Evolutionary conservation across 208 protist species (phyloP).

Genomic region (Leishmania guyanensis): DNA sequence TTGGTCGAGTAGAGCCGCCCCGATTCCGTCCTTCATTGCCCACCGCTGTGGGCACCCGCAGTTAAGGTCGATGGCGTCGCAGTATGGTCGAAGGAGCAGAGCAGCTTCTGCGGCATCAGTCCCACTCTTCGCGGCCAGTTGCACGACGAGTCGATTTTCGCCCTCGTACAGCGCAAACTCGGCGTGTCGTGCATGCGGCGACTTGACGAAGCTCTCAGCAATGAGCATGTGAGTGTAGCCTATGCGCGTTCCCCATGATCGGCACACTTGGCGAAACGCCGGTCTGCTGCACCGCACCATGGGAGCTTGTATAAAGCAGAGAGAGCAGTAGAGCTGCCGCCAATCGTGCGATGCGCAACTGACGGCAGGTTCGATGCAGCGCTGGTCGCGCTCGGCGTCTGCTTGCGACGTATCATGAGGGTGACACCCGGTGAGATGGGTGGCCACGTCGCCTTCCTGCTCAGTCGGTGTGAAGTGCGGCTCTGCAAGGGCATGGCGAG

Average conservation of each 20-base stretch:
- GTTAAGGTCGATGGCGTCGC: conserved; percentile 92
- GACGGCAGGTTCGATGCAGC: not conserved
- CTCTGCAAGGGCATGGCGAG: not conserved
- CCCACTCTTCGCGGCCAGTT: conserved; percentile 82
- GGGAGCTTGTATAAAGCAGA: conserved; percentile 83
- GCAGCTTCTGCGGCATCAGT: conserved; percentile 60
- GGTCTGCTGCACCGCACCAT: conserved; percentile 94
- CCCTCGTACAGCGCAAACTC: conserved; percentile 78
- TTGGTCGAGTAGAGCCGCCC: conserved; percentile 66
- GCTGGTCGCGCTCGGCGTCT: not conserved
- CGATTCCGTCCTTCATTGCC: conserved; percentile 84
- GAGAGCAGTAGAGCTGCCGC: conserved; percentile 36
- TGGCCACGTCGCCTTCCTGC: not conserved
- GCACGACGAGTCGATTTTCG: conserved; percentile 79
- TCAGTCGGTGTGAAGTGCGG: not conserved
- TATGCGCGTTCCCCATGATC: conserved; percentile 74
- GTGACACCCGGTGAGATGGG: not conserved
- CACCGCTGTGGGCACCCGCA: conserved; percentile 94
- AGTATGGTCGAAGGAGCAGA: conserved; percentile 57
- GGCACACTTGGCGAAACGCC: conserved; percentile 79
- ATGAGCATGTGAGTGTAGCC: conserved; percentile 94
- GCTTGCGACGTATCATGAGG: not conserved
- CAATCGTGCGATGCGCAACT: conserved; percentile 8
- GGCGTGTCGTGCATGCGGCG: conserved; percentile 64
- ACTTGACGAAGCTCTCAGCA: conserved; percentile 78